A percentile compares a stretch with the other conserved stretches of the same genome.
Evolutionary conservation across 2,329 filamentous ascomycete species (phyloP).

Genomic region (Botrytis fabae): DNA sequence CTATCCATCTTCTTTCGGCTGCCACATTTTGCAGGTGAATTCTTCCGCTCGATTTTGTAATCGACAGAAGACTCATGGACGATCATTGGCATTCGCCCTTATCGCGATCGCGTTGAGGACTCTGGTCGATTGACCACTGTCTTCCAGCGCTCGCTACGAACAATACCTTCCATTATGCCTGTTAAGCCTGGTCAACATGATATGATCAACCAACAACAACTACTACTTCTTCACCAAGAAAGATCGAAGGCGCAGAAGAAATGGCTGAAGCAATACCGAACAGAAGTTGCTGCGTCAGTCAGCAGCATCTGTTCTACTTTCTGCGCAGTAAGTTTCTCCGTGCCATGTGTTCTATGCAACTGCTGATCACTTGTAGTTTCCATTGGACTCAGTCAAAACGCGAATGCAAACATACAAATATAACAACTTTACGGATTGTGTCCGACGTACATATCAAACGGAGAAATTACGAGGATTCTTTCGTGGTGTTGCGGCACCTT

Average conservation of each 20-base stretch:
- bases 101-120: constrained; percentile 64
- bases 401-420: constrained; percentile 87
- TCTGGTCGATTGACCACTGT: constrained; percentile 53
- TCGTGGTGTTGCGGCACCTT: constrained; percentile 76
- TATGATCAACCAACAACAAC: constrained; percentile 30
- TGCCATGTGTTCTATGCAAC: background rate
- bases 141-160: constrained; percentile 42
- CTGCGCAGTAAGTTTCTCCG: constrained; percentile 54
- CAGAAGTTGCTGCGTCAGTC: constrained; percentile 74
- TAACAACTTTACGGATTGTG: constrained; percentile 71
- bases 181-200: constrained; percentile 35
- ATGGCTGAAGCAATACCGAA: constrained; percentile 75
- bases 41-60: constrained; percentile 31
- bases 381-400: constrained; percentile 85
- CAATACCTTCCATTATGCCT: constrained; percentile 47
- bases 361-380: constrained; percentile 52
- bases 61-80: constrained; percentile 50
- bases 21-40: constrained; percentile 32
- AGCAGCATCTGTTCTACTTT: constrained; percentile 78
- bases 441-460: constrained; percentile 70
- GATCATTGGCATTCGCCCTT: constrained; percentile 52
- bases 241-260: constrained; percentile 42
- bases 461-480: constrained; percentile 79
- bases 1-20: constrained; percentile 34
- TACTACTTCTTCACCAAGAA: constrained; percentile 23